Base-by-base conservation (phyloP, 306 rosid genomes). In the Astragalus glycyphyllos region DNA sequence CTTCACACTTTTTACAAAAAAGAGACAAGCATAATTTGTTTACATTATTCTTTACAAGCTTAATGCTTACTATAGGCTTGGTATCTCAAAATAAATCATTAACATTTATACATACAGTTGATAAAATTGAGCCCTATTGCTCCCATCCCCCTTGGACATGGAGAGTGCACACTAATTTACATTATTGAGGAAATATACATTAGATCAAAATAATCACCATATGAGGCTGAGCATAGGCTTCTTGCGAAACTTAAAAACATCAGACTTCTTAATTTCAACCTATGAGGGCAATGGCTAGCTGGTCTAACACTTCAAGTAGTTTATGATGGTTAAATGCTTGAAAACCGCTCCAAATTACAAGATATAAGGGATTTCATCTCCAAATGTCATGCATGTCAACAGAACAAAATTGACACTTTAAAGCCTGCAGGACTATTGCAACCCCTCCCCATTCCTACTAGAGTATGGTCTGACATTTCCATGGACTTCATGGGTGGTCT, bases 171-270 rank as follows among this genome's bases (percentile, higher is more conserved):
- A 32, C 58, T 42, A 11, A 69, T 54, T 70, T 48, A 32, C 65
- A 42, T 8, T 34, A 41, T 37, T 45, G 42, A 15, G 34, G 38
- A 57, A 32, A 31, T 58, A 9, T 51, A 45, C 11, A 17, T 11
- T 40, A 11, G 26, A 12, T 53, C 11, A 10, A 55, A 29, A 57
- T 9, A 37, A 20, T 93, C 94, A 90, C 90, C 92, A 87, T 14
- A 71, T 61, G 72, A 81, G 87, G 75, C 41, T 83, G 81, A 65
- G 74, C 61, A 79, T 82, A 41, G 95, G 78, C 79, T 90, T 88
- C 51, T 71, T 85, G 29, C 81, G 79, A 58, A 86, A 90, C 68
- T 84, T 26, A 26, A 1, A 23, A 23, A 23, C 29, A 23, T 23
- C 2, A 23, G 29, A 23, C 29, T 23, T 23, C 29, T 23, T 23